Base-by-base conservation (phyloP, 768 basidiomycete species). In the Podaxis carcinomalis region DNA sequence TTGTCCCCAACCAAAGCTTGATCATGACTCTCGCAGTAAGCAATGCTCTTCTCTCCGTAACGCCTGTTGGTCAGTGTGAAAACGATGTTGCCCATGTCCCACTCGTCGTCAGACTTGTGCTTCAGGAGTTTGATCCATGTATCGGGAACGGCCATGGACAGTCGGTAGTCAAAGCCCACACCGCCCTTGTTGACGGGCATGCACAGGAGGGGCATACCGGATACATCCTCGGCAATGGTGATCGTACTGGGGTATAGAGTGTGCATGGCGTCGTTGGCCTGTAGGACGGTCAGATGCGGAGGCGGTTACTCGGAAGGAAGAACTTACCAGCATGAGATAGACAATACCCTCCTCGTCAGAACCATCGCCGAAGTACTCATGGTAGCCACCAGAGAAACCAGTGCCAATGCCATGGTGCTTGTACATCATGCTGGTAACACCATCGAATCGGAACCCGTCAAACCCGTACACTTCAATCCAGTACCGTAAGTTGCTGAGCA, bases 41-140 rank as follows among this genome's bases (percentile, higher is more conserved):
- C 92, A 54, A 99, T 85, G 65, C 91, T 94, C 77, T 87, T 93
- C 78, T 99, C 97, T 23, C 86, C 83, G 68, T 94, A 76, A 39
- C 97, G 83, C 59, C 97, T 82, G 74, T 99, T 97, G 21, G 83
- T 94, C 63, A 99, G 75, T 1, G 94, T 98, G 70, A 90, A 89
- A 16, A 90, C 88, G 62, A 98, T 95, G 70, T 89, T 83, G 52
- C 78, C 85, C 67, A 99, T 78, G 52, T 96, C 82, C 97, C 97
- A 99, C 44, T 88, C 83, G 63, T 89, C 83, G 71, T 99, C 97
- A 2, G 74, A 64, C 69, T 84, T 85, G 76, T 99, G 97, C 72
- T 98, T 99, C 66, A 98, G 83, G 27, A 98, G 80, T 75, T 99
- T 98, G 80, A 99, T 99, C 94, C 95, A 99, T 95, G 96, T 98